Evolutionary conservation across 2,329 filamentous ascomycete genomes (phyloP).

Genomic region (Chaetothyriales sp.): DNA sequence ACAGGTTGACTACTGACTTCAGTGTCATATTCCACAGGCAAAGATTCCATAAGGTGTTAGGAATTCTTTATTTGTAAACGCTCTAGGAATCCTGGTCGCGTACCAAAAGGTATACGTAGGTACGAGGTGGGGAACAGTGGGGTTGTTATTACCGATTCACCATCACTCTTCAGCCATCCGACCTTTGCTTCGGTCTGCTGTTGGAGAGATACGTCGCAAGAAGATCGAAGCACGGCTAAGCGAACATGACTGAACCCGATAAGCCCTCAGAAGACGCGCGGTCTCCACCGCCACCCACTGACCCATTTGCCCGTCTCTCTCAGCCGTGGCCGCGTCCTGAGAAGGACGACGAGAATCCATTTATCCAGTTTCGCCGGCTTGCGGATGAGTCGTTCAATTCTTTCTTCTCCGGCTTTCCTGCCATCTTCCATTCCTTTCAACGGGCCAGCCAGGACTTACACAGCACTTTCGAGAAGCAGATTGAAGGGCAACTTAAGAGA

Average conservation of each 20-base stretch:
- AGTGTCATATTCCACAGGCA: no score
- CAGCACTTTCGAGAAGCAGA: not conserved
- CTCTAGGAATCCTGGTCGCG: no score
- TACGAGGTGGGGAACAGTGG: no score
- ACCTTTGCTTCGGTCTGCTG: not conserved
- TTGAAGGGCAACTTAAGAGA: not conserved
- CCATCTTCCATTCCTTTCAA: constrained; percentile 5
- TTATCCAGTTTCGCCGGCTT: constrained; percentile 46
- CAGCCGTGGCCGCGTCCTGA: constrained; percentile 15
- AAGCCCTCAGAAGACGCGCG: not conserved
- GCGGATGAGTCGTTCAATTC: constrained; percentile 43
- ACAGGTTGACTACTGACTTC: no score
- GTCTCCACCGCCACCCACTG: constrained; percentile 15
- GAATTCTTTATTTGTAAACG: no score
- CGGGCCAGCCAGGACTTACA: not conserved
- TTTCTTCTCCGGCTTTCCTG: constrained; percentile 36
- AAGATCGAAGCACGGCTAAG: not conserved
- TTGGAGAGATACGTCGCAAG: not conserved
- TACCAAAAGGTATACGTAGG: no score
- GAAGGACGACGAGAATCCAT: constrained; percentile 36
- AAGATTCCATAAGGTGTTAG: no score
- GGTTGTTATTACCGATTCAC: not conserved
- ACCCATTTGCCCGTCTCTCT: constrained; percentile 17
- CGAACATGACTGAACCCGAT: not conserved
- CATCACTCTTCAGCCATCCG: not conserved